A percentile compares a stretch with the other conserved stretches of the same genome.
These are phyloP conservation scores for Nakazawaea anatomiae DNA, from an alignment of 805 yeast species.

Conservation along the genomic window DNA sequence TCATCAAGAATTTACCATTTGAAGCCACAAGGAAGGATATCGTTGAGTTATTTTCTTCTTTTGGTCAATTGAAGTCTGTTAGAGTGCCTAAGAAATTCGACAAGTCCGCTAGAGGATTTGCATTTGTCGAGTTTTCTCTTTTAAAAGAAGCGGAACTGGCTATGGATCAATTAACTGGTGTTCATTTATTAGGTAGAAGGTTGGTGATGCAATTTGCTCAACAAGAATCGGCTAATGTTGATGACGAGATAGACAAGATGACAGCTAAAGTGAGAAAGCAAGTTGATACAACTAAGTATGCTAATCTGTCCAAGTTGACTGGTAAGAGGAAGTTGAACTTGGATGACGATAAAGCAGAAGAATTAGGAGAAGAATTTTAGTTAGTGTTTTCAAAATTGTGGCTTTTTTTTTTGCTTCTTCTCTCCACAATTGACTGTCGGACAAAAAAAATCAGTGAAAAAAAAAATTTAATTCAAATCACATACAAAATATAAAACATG, in stretches of 20 bases:
- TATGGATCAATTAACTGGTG: slow-evolving; percentile 89
- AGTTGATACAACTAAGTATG: slow-evolving; percentile 68
- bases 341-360: slow-evolving; percentile 52
- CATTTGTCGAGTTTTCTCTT: slow-evolving; percentile 87
- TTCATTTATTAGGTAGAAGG: slow-evolving; percentile 92
- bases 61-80: slow-evolving; percentile 91
- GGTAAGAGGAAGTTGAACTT: slow-evolving; percentile 70
- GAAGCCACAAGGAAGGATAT: slow-evolving; percentile 92
- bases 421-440: too few relatives aligned
- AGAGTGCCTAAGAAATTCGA: slow-evolving; percentile 96
- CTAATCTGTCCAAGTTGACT: slow-evolving; percentile 58
- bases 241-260: slow-evolving; percentile 87
- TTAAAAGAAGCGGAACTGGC: slow-evolving; percentile 92
- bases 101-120: slow-evolving; percentile 94
- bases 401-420: neutral
- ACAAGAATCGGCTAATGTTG: slow-evolving; percentile 74
- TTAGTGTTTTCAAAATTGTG: neutral
- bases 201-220: slow-evolving; percentile 91
- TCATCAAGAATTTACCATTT: slow-evolving; percentile 95
- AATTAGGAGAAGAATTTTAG: slow-evolving; percentile 26
- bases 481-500: too few relatives aligned
- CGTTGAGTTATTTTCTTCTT: slow-evolving; percentile 87
- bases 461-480: too few relatives aligned
- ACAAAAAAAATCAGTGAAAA: too few relatives aligned
- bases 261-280: slow-evolving; percentile 79